Evolutionary conservation across 176 grass and related monocot species (phyloP).

Genomic region (Areca catechu): DNA sequence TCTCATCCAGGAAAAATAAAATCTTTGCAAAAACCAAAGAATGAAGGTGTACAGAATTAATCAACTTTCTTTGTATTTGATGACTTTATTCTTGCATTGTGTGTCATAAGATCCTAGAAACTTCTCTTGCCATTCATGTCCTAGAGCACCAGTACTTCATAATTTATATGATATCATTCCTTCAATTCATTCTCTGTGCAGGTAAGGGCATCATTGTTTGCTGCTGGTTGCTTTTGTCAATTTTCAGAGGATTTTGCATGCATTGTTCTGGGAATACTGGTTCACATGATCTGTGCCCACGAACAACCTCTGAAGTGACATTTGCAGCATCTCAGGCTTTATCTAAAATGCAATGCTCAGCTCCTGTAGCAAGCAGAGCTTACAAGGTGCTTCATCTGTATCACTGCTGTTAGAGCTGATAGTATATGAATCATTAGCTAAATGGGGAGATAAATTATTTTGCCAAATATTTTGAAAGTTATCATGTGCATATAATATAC

Average conservation of each 20-base stretch:
- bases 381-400: constrained; percentile 45
- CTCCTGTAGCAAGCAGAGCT: constrained; percentile 53
- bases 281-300: constrained; percentile 36
- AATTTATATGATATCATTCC: no score
- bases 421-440: no score
- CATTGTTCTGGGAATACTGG: constrained; percentile 45
- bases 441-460: no score
- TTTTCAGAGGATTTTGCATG: constrained; percentile 64
- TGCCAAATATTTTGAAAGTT: no score
- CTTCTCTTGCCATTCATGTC: no score
- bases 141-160: no score
- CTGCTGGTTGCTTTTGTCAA: constrained; percentile 48
- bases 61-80: no score
- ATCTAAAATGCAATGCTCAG: constrained; percentile 54
- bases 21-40: no score
- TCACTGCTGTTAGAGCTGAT: background rate
- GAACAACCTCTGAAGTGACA: constrained; percentile 29
- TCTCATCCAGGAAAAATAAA: background rate
- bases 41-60: no score
- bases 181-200: constrained; percentile 17
- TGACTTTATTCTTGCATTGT: no score
- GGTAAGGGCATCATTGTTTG: constrained; percentile 72
- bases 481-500: no score
- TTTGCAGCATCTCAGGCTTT: constrained; percentile 48
- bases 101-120: no score